Evolutionary conservation across 257 asterid species (phyloP).

Genomic region (Craterostigma plantagineum): DNA sequence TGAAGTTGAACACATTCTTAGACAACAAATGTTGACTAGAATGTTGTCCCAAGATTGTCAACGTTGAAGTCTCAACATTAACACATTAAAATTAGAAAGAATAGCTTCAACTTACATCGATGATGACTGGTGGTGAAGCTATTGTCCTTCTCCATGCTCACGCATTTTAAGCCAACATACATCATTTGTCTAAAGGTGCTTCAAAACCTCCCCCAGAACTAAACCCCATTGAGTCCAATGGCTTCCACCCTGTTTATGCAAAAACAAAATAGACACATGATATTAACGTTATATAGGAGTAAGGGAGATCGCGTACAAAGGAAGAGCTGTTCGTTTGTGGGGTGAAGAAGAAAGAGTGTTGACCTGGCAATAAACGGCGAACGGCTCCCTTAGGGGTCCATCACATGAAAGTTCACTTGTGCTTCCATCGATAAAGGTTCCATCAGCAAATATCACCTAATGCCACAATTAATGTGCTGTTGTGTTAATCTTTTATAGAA

Average conservation of each 20-base stretch:
- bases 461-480: slow-evolving; percentile 1
- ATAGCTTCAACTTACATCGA: too few relatives aligned
- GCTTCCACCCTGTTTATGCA: slow-evolving; percentile 72
- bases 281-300: not conserved
- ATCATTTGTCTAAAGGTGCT: slow-evolving; percentile 31
- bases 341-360: too few relatives aligned
- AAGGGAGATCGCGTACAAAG: slow-evolving; percentile 5
- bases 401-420: slow-evolving; percentile 95
- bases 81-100: too few relatives aligned
- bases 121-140: too few relatives aligned
- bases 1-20: too few relatives aligned
- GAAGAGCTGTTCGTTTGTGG: too few relatives aligned
- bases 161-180: too few relatives aligned
- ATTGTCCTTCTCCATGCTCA: too few relatives aligned
- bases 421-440: slow-evolving; percentile 91
- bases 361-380: slow-evolving; percentile 77
- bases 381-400: slow-evolving; percentile 90
- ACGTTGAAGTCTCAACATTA: too few relatives aligned
- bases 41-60: too few relatives aligned
- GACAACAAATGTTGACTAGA: too few relatives aligned
- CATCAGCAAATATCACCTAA: slow-evolving; percentile 97
- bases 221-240: slow-evolving; percentile 99
- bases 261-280: slow-evolving; percentile 3
- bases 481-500: too few relatives aligned
- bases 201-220: slow-evolving; percentile 76